Percentiles rank a stretch among this genome's conserved stretches.
These are phyloP conservation scores for Aspergillus luchuensis DNA, from an alignment of 2,329 filamentous ascomycete genomes.

Conservation along the genomic window DNA sequence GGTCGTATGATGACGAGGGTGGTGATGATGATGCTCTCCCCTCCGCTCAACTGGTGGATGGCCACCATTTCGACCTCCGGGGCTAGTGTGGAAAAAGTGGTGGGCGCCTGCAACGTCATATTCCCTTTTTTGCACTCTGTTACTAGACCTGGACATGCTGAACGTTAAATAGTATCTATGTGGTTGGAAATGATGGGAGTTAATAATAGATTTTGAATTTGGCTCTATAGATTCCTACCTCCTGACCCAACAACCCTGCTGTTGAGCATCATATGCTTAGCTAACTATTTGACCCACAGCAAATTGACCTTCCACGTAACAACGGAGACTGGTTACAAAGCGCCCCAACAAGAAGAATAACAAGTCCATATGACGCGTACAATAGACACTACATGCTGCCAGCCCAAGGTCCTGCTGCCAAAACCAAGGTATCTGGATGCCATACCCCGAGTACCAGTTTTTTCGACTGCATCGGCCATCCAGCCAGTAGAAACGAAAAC, in stretches of 20 bases:
- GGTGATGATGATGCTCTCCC: too few relatives aligned
- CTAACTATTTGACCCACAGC: conserved; percentile 11
- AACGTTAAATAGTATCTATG: neutral
- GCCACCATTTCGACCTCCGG: neutral
- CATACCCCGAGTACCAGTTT: conserved; percentile 7
- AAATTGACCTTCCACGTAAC: conserved; percentile 6
- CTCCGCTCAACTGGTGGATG: neutral
- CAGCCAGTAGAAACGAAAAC: conserved; percentile 1
- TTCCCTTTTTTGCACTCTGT: neutral
- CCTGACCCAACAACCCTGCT: conserved; percentile 2
- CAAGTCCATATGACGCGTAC: conserved; percentile 5
- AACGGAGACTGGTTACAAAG: conserved; percentile 4
- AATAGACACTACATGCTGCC: conserved; percentile 13
- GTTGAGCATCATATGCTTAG: conserved; percentile 3
- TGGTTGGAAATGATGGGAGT: neutral
- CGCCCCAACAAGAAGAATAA: neutral
- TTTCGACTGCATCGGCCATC: conserved; percentile 3
- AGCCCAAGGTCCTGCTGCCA: conserved; percentile 6
- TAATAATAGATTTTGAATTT: neutral
- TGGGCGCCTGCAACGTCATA: neutral
- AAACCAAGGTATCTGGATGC: conserved; percentile 8
- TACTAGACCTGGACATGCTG: neutral
- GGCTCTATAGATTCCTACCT: neutral
- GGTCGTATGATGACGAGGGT: neutral
- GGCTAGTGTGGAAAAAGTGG: neutral